Evolutionary conservation across 2,329 filamentous ascomycete genomes (phyloP), one percentile per base, ranked within the genome.

Genomic region (Paraconiothyrium sp.): DNA sequence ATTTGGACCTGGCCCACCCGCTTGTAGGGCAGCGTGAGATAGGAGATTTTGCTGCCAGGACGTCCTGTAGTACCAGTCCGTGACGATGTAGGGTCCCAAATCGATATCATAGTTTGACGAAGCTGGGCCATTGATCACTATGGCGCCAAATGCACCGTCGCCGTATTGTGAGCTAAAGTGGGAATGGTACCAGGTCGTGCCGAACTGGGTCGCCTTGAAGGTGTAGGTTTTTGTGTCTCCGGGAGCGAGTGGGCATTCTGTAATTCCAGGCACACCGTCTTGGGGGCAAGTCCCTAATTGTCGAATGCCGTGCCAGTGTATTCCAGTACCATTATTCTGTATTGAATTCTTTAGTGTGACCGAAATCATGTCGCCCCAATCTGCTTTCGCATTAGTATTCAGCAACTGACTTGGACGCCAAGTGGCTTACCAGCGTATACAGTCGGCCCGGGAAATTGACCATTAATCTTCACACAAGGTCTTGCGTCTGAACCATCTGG

Each of bases 301-400:
- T 4, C 86, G 81, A 54, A 90, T 68, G 0, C 84, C 88, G 69
- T 90, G 88, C 76, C 82, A 89, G 69, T 89, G 88, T 24, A 89
- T 83, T 32, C 81, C 81, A 8, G 86, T 89, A 37, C 87, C 86
- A 63, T 90, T 89, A 64, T 81, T 70, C 13, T 75, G 72, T 77
- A 84, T 57, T 48, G 76, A 59, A 71, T 90, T 90, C 41, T 78
- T 84, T 3, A 90, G 82, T 10, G 64, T 66, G 3, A 71, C 57
- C 46, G 44, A 20, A 37, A 74, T 65, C 7, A 34, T 64, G 32
- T 73, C 70, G 43, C 70, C 70, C 69, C 70, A 71, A 27, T 71
- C 67, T 70, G 35, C 8, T 43, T 30, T 22, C 14, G 27, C 22
- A 48, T 67, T 47, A 67, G 60, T 20, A 57, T 20, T 46, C 10